Evolutionary conservation across 2,329 filamentous ascomycete species (phyloP).

Genomic region (Lecanicillium sp.): DNA sequence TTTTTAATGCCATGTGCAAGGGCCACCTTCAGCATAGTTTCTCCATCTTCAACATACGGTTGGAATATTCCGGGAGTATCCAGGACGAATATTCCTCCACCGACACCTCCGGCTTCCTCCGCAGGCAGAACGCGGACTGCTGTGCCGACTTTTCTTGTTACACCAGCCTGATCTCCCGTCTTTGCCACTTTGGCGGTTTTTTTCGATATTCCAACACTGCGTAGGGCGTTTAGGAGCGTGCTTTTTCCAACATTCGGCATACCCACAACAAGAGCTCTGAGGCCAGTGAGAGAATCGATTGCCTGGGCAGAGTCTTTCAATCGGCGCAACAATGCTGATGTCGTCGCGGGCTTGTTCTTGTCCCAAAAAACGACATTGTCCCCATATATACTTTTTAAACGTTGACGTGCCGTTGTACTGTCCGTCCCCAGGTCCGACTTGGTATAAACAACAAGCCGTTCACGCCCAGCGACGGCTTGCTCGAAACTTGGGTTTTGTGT

Average conservation of each 20-base stretch:
- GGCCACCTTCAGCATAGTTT: conserved; percentile 92
- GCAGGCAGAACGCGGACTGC: conserved; percentile 65
- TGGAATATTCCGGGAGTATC: conserved; percentile 96
- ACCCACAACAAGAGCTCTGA: conserved; percentile 80
- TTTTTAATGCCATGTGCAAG: conserved; percentile 88
- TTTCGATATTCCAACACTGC: conserved; percentile 52
- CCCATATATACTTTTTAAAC: conserved; percentile 25
- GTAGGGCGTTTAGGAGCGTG: conserved; percentile 81
- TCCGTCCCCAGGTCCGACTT: conserved; percentile 66
- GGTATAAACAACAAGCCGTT: conserved; percentile 82
- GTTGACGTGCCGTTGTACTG: conserved; percentile 18
- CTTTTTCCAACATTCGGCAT: conserved; percentile 99
- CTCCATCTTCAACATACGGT: conserved; percentile 76
- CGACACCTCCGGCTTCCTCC: conserved; percentile 33
- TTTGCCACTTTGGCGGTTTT: conserved; percentile 57
- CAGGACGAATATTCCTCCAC: conserved; percentile 68
- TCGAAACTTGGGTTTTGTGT: conserved; percentile 90
- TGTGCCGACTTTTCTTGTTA: conserved; percentile 78
- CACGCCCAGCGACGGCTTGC: conserved; percentile 60
- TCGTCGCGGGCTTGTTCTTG: conserved; percentile 24
- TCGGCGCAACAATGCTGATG: conserved; percentile 29
- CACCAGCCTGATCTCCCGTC: conserved; percentile 80
- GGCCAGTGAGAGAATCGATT: conserved; percentile 61
- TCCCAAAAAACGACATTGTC: conserved; percentile 36
- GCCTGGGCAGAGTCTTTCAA: conserved; percentile 23